Conservation (phyloP, 345 rosid genomes). For the Eucalyptus paniculata region DNA sequence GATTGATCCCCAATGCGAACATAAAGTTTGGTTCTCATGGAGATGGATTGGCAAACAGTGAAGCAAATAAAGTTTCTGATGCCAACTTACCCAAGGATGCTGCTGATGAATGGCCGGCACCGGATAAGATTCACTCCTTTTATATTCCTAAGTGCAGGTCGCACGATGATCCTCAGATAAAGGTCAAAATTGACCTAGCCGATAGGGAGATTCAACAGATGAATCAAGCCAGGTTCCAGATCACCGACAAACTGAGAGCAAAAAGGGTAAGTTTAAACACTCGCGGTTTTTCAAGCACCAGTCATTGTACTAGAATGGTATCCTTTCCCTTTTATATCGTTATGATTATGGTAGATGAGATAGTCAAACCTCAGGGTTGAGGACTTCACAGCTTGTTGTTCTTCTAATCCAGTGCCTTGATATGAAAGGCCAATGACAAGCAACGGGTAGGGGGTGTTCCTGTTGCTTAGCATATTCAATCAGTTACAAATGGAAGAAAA, state of each 20-base stretch:
- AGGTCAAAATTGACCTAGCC: constrained; percentile 48
- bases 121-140: constrained; percentile 45
- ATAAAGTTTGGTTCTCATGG: constrained; percentile 52
- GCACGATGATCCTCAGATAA: constrained; percentile 50
- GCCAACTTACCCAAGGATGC: constrained; percentile 53
- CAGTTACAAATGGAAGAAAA: background rate
- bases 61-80: constrained; percentile 20
- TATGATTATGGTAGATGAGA: background rate
- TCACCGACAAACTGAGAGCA: constrained; percentile 30
- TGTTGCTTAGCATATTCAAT: background rate
- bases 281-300: background rate
- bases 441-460: background rate
- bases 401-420: background rate
- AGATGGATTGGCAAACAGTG: constrained; percentile 29
- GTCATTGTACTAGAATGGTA: background rate
- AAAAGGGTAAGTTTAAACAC: constrained; percentile 40
- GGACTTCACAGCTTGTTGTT: background rate
- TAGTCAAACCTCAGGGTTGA: background rate
- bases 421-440: background rate
- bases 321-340: background rate
- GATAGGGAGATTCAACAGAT: constrained; percentile 43
- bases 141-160: constrained; percentile 44
- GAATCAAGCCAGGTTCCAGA: constrained; percentile 25
- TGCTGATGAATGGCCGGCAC: constrained; percentile 76
- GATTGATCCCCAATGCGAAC: constrained; percentile 7